Base-by-base conservation (phyloP, 441 rosid genomes). In the Isatis lusitanica region DNA sequence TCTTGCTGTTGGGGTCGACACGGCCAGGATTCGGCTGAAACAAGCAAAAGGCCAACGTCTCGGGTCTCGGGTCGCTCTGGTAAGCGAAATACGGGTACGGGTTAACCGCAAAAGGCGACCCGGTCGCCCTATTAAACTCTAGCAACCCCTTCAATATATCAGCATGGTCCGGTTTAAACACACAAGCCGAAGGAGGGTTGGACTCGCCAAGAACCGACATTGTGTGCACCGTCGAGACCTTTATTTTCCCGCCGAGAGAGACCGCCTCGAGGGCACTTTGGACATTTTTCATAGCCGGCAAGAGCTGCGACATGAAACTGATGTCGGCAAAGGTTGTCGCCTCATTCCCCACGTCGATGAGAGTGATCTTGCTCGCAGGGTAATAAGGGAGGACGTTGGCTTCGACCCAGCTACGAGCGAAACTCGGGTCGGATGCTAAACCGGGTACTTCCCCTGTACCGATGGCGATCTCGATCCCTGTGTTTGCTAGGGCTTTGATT, bases 81-180 rank as follows among this genome's bases (percentile, higher is more conserved):
- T 89, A 92, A 0, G 99, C 98, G 42, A 90, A 94, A 67, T 84
- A 94, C 16, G 98, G 97, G 71, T 92, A 94, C 1, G 97, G 98
- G 61, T 92, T 94, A 51, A 92, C 78, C 3, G 86, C 78, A 5
- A 94, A 90, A 66, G 98, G 99, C 1, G 98, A 90, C 31, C 88
- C 90, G 0, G 90, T 94, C 1, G 78, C 91, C 28, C 82, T 82
- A 55, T 84, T 89, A 59, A 92, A 94, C 38, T 56, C 86, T 56
- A 94, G 53, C 65, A 92, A 64, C 3, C 89, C 94, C 69, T 89
- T 88, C 83, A 94, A 74, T 73, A 84, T 73, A 73, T 89, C 94
- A 4, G 74, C 79, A 8, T 74, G 80, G 31, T 81, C 82, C 10
- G 87, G 80, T 62, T 81, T 83, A 42, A 94, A 92, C 30, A 70